These are phyloP conservation scores for Heliamphora pulchella DNA, from an alignment of 179 eudicot genomes.

Conservation along the genomic window DNA sequence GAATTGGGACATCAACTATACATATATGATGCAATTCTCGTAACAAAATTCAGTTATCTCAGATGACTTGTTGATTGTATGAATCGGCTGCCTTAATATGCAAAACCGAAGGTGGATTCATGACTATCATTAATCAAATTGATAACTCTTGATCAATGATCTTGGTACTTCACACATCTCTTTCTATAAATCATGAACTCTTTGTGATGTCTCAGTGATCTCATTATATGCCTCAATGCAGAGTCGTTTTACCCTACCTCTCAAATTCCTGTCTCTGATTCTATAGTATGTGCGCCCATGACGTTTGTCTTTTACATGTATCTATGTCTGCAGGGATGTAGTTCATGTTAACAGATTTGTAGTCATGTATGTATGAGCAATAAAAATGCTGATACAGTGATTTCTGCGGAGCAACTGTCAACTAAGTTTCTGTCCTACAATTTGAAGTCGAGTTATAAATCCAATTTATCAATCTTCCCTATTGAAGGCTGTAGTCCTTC, in stretches of 20 bases:
- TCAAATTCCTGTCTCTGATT: background rate
- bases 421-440: background rate
- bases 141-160: background rate
- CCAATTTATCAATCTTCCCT: no score
- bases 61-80: background rate
- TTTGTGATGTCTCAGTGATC: background rate
- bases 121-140: background rate
- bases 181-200: background rate
- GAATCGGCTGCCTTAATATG: background rate
- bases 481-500: no score
- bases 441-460: no score
- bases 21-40: constrained; percentile 5
- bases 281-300: background rate
- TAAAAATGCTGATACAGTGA: background rate
- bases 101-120: background rate
- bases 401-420: background rate
- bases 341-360: background rate
- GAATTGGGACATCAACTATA: background rate
- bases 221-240: background rate
- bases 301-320: background rate
- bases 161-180: background rate
- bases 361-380: background rate
- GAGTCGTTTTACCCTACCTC: background rate
- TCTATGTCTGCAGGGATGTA: background rate
- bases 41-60: constrained; percentile 6